Conservation (phyloP, 352 stramenopile genomes). For the Phytophthora pinifolia region DNA sequence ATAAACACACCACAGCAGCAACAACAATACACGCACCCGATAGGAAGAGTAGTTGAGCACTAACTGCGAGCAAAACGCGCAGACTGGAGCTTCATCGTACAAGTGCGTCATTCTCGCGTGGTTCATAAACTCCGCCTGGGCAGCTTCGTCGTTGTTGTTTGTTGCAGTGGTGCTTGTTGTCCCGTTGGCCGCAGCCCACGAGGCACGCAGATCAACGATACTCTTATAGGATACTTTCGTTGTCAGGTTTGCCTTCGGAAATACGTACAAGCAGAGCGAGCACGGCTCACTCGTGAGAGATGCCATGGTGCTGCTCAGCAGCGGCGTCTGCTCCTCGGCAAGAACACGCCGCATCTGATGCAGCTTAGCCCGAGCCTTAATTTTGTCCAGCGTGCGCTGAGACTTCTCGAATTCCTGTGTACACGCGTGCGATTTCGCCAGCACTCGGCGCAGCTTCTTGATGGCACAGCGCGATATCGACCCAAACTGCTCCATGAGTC, state of each 20-base stretch:
- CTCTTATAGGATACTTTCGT: slow-evolving; percentile 69
- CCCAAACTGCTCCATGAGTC: slow-evolving; percentile 45
- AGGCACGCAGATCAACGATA: slow-evolving; percentile 53
- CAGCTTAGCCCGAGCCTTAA: slow-evolving; percentile 43
- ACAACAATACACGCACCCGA: slow-evolving; percentile 21
- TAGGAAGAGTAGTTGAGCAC: slow-evolving; percentile 52
- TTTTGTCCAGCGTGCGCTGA: slow-evolving; percentile 53
- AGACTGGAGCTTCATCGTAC: slow-evolving; percentile 62
- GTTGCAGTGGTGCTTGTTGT: not conserved
- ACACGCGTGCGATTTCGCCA: slow-evolving; percentile 56
- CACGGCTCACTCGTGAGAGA: slow-evolving; percentile 54
- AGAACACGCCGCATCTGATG: slow-evolving; percentile 37
- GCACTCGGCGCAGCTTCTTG: slow-evolving; percentile 60
- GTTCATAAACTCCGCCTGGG: slow-evolving; percentile 21
- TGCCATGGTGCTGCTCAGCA: slow-evolving; percentile 55
- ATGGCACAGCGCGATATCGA: slow-evolving; percentile 51
- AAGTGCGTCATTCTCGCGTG: slow-evolving; percentile 44
- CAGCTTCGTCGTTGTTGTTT: slow-evolving; percentile 7
- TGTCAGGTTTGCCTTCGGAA: slow-evolving; percentile 54
- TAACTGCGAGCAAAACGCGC: slow-evolving; percentile 59
- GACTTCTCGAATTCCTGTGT: slow-evolving; percentile 59
- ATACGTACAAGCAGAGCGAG: slow-evolving; percentile 55
- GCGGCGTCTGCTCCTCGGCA: slow-evolving; percentile 41
- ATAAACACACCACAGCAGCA: not conserved
- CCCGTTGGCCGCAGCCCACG: slow-evolving; percentile 29